phyloP scores from a whole-genome alignment of 2,329 filamentous ascomycete genomes.

The Alternaria solani region DNA sequence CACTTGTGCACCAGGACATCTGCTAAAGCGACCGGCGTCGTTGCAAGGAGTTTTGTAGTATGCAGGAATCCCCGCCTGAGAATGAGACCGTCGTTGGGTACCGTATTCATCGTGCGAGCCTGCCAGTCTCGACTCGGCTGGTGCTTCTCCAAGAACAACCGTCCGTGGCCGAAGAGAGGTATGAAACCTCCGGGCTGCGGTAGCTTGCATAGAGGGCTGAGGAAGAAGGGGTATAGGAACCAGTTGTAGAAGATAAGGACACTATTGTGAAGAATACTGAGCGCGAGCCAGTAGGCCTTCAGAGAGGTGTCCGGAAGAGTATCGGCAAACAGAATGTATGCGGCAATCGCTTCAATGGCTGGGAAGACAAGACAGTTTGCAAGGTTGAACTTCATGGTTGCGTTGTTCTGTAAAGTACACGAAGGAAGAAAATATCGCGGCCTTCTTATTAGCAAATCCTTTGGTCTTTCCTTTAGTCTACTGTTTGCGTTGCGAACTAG shows the following conservation, averaged over 20 bases:
- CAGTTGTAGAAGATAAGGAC: conserved; percentile 30
- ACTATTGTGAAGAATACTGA: conserved; percentile 25
- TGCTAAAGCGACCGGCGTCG: conserved; percentile 54
- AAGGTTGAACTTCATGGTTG: conserved; percentile 26
- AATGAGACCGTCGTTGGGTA: conserved; percentile 54
- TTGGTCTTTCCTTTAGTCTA: background rate
- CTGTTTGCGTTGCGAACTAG: background rate
- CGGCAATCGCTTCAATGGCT: conserved; percentile 26
- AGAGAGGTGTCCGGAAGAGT: conserved; percentile 24
- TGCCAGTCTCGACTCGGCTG: conserved; percentile 45
- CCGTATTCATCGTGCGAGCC: conserved; percentile 48
- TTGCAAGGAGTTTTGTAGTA: conserved; percentile 49
- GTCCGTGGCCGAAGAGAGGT: conserved; percentile 51
- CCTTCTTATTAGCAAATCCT: background rate
- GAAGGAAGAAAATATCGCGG: conserved; percentile 19
- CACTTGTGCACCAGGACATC: conserved; percentile 62
- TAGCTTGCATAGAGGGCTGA: conserved; percentile 52
- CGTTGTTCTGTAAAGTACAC: conserved; percentile 19
- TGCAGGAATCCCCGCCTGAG: conserved; percentile 52
- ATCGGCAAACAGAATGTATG: conserved; percentile 32
- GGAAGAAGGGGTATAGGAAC: conserved; percentile 49
- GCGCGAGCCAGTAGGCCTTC: conserved; percentile 26
- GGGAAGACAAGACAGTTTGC: conserved; percentile 28
- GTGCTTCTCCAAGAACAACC: conserved; percentile 38
- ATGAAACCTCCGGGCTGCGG: conserved; percentile 40